Percentiles rank a stretch among this genome's conserved stretches.
These are phyloP conservation scores for Gloeophyllum trabeum DNA, from an alignment of 768 basidiomycete genomes.

Conservation along the genomic window DNA sequence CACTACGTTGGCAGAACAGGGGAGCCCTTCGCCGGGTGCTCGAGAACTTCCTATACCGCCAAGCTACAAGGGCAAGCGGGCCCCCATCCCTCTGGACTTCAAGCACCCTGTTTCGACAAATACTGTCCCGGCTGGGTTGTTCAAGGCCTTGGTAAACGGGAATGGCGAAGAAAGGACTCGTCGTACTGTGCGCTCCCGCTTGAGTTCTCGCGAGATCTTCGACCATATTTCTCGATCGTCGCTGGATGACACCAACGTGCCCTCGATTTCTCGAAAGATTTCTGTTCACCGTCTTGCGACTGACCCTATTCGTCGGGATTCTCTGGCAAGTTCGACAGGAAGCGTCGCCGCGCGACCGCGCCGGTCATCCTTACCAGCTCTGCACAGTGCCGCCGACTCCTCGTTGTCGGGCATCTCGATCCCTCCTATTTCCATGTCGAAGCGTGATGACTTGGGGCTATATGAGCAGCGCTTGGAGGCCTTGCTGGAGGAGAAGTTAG, in stretches of 20 bases:
- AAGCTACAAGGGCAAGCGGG: constrained; percentile 38
- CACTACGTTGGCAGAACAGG: background rate
- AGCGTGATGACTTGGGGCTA: constrained; percentile 44
- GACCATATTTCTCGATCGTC: constrained; percentile 61
- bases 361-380: constrained; percentile 27
- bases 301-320: constrained; percentile 36
- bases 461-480: constrained; percentile 49
- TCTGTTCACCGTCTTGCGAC: constrained; percentile 43
- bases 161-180: constrained; percentile 55
- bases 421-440: constrained; percentile 23
- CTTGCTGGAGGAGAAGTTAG: constrained; percentile 64
- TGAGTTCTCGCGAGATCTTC: constrained; percentile 64
- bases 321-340: background rate
- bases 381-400: constrained; percentile 29
- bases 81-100: constrained; percentile 77
- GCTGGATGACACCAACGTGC: constrained; percentile 65
- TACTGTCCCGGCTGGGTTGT: constrained; percentile 77
- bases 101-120: constrained; percentile 51
- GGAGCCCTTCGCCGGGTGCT: background rate
- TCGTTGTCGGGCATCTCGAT: background rate
- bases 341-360: constrained; percentile 4
- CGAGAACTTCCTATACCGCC: constrained; percentile 22
- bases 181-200: constrained; percentile 61
- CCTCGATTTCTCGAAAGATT: constrained; percentile 54
- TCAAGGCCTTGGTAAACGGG: constrained; percentile 60